phyloP scores from a whole-genome alignment of 2,329 filamentous ascomycete genomes.

The Trichoderma asperellum region DNA sequence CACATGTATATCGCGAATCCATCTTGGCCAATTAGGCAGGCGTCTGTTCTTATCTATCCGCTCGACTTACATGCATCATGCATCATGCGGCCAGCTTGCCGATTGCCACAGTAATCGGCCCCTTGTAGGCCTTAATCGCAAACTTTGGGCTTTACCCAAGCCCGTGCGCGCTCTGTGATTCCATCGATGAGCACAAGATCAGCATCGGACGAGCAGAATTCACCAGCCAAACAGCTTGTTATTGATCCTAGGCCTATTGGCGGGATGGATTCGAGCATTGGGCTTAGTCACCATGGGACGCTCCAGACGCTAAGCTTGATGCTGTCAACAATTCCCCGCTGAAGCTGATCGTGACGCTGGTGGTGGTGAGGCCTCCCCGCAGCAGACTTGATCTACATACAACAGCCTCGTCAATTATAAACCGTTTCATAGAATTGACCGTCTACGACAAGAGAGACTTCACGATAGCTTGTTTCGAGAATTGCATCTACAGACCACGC shows the following conservation, averaged over 20 bases:
- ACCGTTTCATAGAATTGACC: background rate
- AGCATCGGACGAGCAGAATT: background rate
- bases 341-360: slow-evolving; percentile 13
- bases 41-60: background rate
- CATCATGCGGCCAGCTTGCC: slow-evolving; percentile 7
- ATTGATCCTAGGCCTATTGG: background rate
- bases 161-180: background rate
- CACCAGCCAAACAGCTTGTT: background rate
- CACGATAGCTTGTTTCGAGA: background rate
- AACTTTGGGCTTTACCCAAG: background rate
- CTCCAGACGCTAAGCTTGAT: background rate
- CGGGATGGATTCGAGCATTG: background rate
- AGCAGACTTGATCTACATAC: background rate
- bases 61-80: slow-evolving; percentile 6
- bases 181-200: background rate
- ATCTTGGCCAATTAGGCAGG: background rate
- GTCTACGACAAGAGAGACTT: background rate
- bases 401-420: background rate
- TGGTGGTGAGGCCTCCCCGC: background rate
- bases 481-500: background rate
- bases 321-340: slow-evolving; percentile 9
- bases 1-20: too few relatives aligned
- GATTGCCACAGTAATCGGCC: background rate
- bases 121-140: background rate
- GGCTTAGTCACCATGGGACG: slow-evolving; percentile 12